phyloP scores from a whole-genome alignment of 2,329 filamentous ascomycete species.

The Pyrenophora graminea region DNA sequence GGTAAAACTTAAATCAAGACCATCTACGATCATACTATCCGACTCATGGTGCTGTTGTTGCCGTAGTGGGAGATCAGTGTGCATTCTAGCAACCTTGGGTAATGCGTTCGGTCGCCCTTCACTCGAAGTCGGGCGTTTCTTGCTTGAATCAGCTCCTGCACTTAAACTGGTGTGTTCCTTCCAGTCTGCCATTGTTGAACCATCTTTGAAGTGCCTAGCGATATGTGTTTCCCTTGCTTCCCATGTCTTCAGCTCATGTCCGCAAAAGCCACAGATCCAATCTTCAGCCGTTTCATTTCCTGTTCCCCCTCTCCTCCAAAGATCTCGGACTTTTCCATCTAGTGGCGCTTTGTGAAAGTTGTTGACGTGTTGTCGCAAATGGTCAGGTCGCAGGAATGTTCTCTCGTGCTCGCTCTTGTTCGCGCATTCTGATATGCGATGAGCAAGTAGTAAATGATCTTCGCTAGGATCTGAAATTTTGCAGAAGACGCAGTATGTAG shows the following conservation, averaged over 20 bases:
- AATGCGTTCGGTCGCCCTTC: constrained; percentile 3
- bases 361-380: constrained; percentile 40
- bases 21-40: too few relatives aligned
- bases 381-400: constrained; percentile 41
- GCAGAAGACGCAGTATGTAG: constrained; percentile 38
- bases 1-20: too few relatives aligned
- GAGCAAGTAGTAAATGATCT: constrained; percentile 32
- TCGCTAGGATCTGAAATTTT: constrained; percentile 31
- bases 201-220: constrained; percentile 40
- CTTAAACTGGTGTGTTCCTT: background rate
- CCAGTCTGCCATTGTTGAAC: constrained; percentile 38
- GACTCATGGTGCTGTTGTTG: background rate
- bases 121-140: constrained; percentile 5
- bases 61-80: background rate
- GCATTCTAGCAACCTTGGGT: constrained; percentile 6
- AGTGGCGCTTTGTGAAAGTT: constrained; percentile 38
- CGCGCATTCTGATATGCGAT: constrained; percentile 40
- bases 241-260: constrained; percentile 30
- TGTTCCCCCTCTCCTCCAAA: constrained; percentile 33
- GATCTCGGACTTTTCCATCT: constrained; percentile 28
- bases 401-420: constrained; percentile 32
- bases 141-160: background rate
- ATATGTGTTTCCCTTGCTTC: constrained; percentile 39
- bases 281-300: constrained; percentile 17
- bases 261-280: constrained; percentile 43